These are phyloP conservation scores for Boletus sp. DNA, from an alignment of 768 basidiomycete species.

Conservation along the genomic window DNA sequence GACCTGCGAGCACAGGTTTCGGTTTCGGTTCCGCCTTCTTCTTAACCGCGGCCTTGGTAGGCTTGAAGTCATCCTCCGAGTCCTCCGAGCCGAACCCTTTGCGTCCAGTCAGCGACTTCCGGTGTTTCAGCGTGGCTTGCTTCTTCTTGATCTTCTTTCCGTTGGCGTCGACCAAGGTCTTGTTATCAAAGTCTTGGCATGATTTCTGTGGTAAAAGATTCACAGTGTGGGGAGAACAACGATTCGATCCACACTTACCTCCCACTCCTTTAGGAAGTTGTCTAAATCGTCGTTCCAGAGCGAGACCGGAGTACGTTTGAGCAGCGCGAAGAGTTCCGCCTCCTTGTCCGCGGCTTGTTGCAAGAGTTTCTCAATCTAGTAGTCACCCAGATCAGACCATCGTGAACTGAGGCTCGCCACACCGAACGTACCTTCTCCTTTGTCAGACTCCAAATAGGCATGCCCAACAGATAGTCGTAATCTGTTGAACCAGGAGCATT, in stretches of 20 bases:
- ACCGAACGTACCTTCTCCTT: conserved; percentile 70
- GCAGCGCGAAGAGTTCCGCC: conserved; percentile 69
- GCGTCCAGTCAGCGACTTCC: conserved; percentile 49
- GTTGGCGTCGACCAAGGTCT: conserved; percentile 44
- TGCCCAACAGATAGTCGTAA: conserved; percentile 91
- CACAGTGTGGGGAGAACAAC: background rate
- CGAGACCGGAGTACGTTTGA: conserved; percentile 74
- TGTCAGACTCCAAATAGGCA: conserved; percentile 95
- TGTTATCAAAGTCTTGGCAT: conserved; percentile 44
- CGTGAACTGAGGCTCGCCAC: background rate
- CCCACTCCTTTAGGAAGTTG: conserved; percentile 78
- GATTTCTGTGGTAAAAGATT: conserved; percentile 33
- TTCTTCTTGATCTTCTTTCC: conserved; percentile 57
- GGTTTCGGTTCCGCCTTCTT: conserved; percentile 32
- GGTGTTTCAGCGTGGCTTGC: conserved; percentile 53
- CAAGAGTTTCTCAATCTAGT: conserved; percentile 79
- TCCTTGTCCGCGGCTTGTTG: conserved; percentile 83
- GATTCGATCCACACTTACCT: conserved; percentile 49
- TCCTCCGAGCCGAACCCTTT: conserved; percentile 36
- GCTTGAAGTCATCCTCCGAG: conserved; percentile 57
- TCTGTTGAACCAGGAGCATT: conserved; percentile 51
- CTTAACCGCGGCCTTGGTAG: conserved; percentile 46
- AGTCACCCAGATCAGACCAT: conserved; percentile 6
- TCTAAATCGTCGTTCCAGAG: conserved; percentile 93
- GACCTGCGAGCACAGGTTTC: conserved; percentile 32